These are phyloP conservation scores for Saccharomyces uvarum DNA, from an alignment of 1,139 yeast genomes.

Conservation along the genomic window DNA sequence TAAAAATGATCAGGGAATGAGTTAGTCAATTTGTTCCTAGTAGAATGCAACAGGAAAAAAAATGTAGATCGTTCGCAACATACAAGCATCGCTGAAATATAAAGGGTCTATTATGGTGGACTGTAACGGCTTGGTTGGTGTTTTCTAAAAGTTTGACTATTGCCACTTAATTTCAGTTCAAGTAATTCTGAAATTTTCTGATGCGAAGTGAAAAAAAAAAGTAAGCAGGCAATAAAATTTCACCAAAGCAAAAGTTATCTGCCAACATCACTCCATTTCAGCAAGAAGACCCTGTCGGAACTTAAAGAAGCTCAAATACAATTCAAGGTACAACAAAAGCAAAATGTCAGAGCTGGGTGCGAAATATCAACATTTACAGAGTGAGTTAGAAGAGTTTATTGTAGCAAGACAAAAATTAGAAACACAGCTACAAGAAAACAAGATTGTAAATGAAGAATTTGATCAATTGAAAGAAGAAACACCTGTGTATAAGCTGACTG, in stretches of 20 bases:
- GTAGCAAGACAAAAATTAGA: conserved; percentile 62
- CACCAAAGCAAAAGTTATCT: background rate
- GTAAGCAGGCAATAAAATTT: background rate
- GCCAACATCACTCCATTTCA: background rate
- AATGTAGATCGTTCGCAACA: background rate
- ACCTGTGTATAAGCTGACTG: conserved; percentile 79
- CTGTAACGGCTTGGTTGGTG: background rate
- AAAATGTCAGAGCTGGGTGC: conserved; percentile 18
- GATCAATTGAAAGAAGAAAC: conserved; percentile 51
- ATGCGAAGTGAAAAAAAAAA: background rate
- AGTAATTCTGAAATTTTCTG: background rate
- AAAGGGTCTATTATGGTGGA: background rate
- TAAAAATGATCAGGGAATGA: background rate
- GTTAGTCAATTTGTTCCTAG: conserved; percentile 9
- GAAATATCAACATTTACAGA: conserved; percentile 33
- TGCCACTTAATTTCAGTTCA: background rate
- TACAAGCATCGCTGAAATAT: conserved; percentile 3
- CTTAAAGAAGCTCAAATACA: background rate
- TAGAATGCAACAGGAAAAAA: background rate
- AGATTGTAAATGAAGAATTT: conserved; percentile 82
- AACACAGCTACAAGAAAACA: conserved; percentile 82
- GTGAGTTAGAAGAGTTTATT: conserved; percentile 42
- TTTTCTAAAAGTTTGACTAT: background rate
- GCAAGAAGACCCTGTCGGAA: background rate
- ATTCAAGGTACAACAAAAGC: conserved; percentile 1